Percentiles rank a stretch among this genome's conserved stretches.
Conservation (phyloP, 129 eudicot species). For the Saussurea involucrata region DNA sequence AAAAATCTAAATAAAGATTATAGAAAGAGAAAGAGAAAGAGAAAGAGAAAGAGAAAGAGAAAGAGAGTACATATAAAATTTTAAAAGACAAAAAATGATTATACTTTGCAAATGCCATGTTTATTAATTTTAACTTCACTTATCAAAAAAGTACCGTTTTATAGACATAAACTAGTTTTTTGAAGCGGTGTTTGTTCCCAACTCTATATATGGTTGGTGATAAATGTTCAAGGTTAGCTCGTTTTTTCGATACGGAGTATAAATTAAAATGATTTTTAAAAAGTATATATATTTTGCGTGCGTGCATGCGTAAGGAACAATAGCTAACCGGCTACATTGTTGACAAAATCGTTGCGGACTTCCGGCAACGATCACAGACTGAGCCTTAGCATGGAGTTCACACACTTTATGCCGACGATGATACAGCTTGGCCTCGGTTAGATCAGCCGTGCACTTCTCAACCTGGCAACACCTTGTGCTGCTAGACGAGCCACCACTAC, state of each 20-base stretch:
- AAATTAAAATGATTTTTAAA: neutral
- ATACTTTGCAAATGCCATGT: neutral
- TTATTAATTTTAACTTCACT: no score
- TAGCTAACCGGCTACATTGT: constrained; percentile 68
- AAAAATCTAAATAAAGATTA: no score
- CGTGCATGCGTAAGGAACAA: neutral
- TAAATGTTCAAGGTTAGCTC: neutral
- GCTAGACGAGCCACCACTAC: constrained; percentile 24
- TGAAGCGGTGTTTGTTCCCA: neutral
- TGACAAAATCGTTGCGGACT: constrained; percentile 71
- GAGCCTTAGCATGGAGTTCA: constrained; percentile 77
- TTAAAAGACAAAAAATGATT: neutral
- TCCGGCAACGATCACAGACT: constrained; percentile 52
- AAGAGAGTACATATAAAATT: no score
- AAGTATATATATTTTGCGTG: neutral
- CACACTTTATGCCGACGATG: constrained; percentile 76
- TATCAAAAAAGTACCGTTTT: neutral
- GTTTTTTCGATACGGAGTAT: neutral
- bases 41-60: no score
- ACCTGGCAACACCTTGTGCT: constrained; percentile 59
- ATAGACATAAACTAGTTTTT: neutral
- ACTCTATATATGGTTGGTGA: neutral
- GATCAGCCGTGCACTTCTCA: constrained; percentile 56
- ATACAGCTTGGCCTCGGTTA: constrained; percentile 61
- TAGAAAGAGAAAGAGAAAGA: no score